A percentile compares a stretch with the other conserved stretches of the same genome.
Conservation (phyloP, 176 grass and related monocot genomes). For the Cocos nucifera region DNA sequence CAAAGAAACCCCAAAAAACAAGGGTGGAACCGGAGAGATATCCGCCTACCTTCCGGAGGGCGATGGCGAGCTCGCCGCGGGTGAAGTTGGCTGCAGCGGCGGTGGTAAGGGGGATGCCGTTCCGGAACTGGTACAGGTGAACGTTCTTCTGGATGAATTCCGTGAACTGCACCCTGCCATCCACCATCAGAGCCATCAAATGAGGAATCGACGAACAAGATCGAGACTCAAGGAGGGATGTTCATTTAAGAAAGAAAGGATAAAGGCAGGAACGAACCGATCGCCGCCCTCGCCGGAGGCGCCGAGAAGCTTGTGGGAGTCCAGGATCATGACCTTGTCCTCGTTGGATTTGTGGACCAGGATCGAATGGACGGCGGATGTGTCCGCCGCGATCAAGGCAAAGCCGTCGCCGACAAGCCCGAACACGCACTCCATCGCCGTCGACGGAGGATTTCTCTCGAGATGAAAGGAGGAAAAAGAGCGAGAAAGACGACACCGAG, state of each 20-base stretch:
- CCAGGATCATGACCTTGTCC: constrained; percentile 97
- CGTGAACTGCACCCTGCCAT: constrained; percentile 82
- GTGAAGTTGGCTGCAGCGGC: constrained; percentile 91
- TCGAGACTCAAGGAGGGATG: no score
- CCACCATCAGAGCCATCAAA: background rate
- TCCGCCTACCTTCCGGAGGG: constrained; percentile 61
- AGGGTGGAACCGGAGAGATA: background rate
- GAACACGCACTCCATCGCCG: constrained; percentile 73
- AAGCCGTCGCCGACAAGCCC: constrained; percentile 78
- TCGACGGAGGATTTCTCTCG: no score
- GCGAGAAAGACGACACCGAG: no score
- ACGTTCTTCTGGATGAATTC: constrained; percentile 99
- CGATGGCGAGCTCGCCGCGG: constrained; percentile 86
- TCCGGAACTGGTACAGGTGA: constrained; percentile 94
- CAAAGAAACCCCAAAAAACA: background rate
- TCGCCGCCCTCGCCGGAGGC: constrained; percentile 96
- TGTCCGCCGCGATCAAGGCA: constrained; percentile 77
- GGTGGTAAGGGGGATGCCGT: constrained; percentile 78
- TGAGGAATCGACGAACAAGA: background rate
- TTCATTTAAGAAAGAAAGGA: background rate
- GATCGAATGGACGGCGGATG: constrained; percentile 81
- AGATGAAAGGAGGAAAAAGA: no score
- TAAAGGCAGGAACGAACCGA: constrained; percentile 31
- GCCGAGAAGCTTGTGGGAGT: constrained; percentile 95
- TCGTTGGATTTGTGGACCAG: constrained; percentile 66